phyloP scores from a whole-genome alignment of 2,329 filamentous ascomycete species.

The Ophiostoma triangulosporum region DNA sequence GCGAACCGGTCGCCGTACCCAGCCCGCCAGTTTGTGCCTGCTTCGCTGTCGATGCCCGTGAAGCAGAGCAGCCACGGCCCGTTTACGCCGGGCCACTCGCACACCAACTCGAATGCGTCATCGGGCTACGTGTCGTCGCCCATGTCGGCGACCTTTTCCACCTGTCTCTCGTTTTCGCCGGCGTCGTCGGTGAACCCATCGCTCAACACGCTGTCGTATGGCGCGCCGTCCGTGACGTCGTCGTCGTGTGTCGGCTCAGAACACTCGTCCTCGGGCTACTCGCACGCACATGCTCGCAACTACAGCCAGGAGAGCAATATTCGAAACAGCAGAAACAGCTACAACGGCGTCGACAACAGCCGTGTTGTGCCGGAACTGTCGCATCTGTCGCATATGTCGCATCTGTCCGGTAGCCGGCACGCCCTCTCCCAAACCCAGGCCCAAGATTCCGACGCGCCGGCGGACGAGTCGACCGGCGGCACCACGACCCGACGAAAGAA shows the following conservation, averaged over 20 bases:
- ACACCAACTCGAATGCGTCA: not conserved
- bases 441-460: conserved; percentile 16
- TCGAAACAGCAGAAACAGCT: too few relatives aligned
- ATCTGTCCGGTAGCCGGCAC: too few relatives aligned
- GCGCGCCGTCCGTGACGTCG: not conserved
- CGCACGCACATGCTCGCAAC: not conserved
- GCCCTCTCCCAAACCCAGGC: too few relatives aligned
- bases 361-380: conserved; percentile 22
- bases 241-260: conserved; percentile 2
- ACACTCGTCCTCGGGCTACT: conserved; percentile 1
- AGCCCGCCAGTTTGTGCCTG: conserved; percentile 6
- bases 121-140: conserved; percentile 3
- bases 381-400: conserved; percentile 25
- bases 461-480: conserved; percentile 15
- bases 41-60: not conserved
- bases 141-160: conserved; percentile 2
- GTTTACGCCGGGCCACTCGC: not conserved
- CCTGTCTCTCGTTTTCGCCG: conserved; percentile 1
- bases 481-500: conserved; percentile 31
- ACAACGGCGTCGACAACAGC: too few relatives aligned
- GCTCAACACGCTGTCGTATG: not conserved
- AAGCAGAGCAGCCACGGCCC: not conserved
- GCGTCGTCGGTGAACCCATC: conserved; percentile 2
- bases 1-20: conserved; percentile 3
- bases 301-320: not conserved